Base-by-base conservation (phyloP, 306 rosid genomes). In the Glycine tomentella region DNA sequence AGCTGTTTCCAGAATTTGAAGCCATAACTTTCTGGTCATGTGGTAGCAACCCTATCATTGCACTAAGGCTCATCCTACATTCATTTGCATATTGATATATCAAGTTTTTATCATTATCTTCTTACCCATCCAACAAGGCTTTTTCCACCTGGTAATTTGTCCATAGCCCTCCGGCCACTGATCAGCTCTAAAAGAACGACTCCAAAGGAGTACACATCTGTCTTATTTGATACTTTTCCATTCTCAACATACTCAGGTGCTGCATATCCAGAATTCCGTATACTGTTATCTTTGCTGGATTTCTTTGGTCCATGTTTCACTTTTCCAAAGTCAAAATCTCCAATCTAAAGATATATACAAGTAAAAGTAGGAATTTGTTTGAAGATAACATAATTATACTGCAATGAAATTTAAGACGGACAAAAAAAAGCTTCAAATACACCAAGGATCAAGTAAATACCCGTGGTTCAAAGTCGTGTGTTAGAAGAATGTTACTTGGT, bases 401-500 rank as follows among this genome's bases (percentile, higher is more conserved):
- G 66, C 45, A 52, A 36, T 46, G 52, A 78, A 70, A 68, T 67
- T 48, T 14, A 44, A 10, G 42, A n/a, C 8, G 16, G 16, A 75
- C 25, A 64, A 15, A 48, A 46, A 80, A 79, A 46, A 25, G 31
- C 57, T 58, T 85, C 40, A 38, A 61, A 55, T 70, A 36, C 58
- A 31, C 44, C 48, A 71, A 87, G 81, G 64, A 66, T 87, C 62
- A 75, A 66, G 81, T 56, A 70, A 49, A 81, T 89, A 92, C 98
- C 96, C 81, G 77, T 42, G 96, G 84, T 84, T 90, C 90, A 31
- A 87, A 80, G 74, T 94, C 96, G 42, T 90, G 97, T 33, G 92
- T 89, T 64, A 94, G 82, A 53, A 94, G 92, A 82, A 94, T 90
- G 88, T 94, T 92, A 77, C 89, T 89, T 69, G 98, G 87, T 69